Percentiles rank a stretch among this genome's conserved stretches.
Evolutionary conservation across 2,329 filamentous ascomycete species (phyloP).

Genomic region (Paracorniculantispora psalliotae): DNA sequence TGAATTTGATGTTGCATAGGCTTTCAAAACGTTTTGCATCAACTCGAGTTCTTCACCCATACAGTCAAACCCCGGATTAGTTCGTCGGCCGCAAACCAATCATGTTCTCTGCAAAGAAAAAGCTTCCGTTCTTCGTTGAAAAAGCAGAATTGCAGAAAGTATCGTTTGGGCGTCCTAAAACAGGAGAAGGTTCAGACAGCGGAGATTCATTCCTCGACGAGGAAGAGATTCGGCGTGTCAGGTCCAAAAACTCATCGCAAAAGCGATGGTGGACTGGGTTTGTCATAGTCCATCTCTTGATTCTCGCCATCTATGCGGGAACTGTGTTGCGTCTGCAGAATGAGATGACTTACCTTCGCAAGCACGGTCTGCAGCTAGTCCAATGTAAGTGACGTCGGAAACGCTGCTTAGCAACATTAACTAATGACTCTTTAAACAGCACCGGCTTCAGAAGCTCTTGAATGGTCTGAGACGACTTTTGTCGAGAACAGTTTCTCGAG

Average conservation of each 20-base stretch:
- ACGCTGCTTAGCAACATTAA: too few species aligned
- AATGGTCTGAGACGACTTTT: conserved; percentile 8
- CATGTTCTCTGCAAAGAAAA: conserved; percentile 10
- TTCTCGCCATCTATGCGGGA: neutral
- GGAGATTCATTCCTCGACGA: conserved; percentile 11
- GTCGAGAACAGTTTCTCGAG: conserved; percentile 7
- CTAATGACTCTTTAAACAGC: neutral
- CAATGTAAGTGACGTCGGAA: neutral
- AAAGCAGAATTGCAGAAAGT: conserved; percentile 2
- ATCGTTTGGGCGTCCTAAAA: neutral
- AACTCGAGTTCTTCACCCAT: too few species aligned
- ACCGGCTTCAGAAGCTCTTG: conserved; percentile 2
- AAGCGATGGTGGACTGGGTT: conserved; percentile 9
- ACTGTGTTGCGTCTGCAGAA: neutral
- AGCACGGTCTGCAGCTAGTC: neutral
- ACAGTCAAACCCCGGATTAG: too few species aligned
- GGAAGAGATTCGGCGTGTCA: conserved; percentile 5
- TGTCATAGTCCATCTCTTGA: neutral
- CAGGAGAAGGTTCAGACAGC: conserved; percentile 7
- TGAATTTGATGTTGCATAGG: too few species aligned
- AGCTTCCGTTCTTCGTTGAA: conserved; percentile 7
- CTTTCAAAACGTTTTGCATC: too few species aligned
- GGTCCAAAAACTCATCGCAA: neutral
- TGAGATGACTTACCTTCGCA: conserved; percentile 2
- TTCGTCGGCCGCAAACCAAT: neutral